A percentile compares a stretch with the other conserved stretches of the same genome.
Conservation (phyloP, 352 stramenopile species). For the Phytophthora syringae region DNA sequence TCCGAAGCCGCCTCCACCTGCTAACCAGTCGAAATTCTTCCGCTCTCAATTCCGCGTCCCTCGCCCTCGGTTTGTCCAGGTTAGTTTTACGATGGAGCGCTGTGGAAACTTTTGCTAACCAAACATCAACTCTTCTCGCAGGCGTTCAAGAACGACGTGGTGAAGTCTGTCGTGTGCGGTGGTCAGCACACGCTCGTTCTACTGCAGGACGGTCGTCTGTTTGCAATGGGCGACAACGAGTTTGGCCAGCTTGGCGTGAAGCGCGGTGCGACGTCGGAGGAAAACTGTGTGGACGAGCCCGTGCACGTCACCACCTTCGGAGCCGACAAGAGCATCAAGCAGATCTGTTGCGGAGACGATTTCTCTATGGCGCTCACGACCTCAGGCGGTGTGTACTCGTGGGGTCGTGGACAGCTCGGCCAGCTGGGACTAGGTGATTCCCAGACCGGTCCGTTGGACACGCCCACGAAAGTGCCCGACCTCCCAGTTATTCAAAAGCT, state of each 20-base stretch:
- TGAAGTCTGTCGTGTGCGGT: slow-evolving; percentile 70
- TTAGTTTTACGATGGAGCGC: slow-evolving; percentile 17
- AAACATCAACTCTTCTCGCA: slow-evolving; percentile 16
- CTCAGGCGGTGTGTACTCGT: slow-evolving; percentile 69
- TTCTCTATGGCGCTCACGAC: slow-evolving; percentile 69
- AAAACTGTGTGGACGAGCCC: slow-evolving; percentile 46
- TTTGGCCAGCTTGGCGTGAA: slow-evolving; percentile 68
- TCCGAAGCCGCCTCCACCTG: slow-evolving; percentile 50
- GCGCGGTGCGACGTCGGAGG: slow-evolving; percentile 33
- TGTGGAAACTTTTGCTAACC: not conserved
- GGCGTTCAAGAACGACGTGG: slow-evolving; percentile 59
- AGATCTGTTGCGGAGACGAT: slow-evolving; percentile 65
- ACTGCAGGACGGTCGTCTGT: slow-evolving; percentile 59
- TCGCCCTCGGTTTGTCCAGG: slow-evolving; percentile 73
- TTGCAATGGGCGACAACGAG: slow-evolving; percentile 81
- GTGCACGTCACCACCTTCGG: slow-evolving; percentile 37
- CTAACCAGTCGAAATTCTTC: slow-evolving; percentile 82
- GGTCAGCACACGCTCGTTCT: slow-evolving; percentile 77
- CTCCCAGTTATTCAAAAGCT: slow-evolving; percentile 71
- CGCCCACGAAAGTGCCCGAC: slow-evolving; percentile 58
- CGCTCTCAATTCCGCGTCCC: slow-evolving; percentile 76
- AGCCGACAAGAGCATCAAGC: slow-evolving; percentile 37
- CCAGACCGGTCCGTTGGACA: slow-evolving; percentile 38
- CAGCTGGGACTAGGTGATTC: slow-evolving; percentile 66
- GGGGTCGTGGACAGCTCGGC: slow-evolving; percentile 72